phyloP scores from a whole-genome alignment of 352 stramenopile genomes.

The Globisporangium uncinulatum region DNA sequence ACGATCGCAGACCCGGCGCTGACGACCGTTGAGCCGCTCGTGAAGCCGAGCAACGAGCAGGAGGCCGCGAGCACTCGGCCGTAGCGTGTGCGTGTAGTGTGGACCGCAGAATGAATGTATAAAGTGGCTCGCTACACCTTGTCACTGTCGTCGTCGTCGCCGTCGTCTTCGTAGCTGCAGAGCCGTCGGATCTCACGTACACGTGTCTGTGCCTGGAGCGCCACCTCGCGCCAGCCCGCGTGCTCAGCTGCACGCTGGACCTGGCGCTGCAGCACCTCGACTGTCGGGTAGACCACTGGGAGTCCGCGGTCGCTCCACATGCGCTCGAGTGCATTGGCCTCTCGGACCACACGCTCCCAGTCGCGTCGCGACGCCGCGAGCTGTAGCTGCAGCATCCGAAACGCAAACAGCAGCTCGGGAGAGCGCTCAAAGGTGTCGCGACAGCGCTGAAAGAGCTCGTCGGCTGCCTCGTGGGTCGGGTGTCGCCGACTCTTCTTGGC shows the following conservation, averaged over 20 bases:
- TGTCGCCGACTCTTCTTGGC: conserved; percentile 14
- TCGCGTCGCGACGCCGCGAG: conserved; percentile 19
- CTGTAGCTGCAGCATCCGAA: conserved; percentile 36
- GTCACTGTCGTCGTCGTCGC: no score
- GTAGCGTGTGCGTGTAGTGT: background rate
- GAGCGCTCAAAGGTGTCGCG: conserved; percentile 19
- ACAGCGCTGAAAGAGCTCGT: conserved; percentile 5
- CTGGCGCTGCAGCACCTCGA: conserved; percentile 47
- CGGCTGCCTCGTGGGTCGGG: conserved; percentile 1
- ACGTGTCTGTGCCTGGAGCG: conserved; percentile 8
- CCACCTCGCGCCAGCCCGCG: conserved; percentile 14
- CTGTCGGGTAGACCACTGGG: conserved; percentile 27
- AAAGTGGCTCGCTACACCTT: no score
- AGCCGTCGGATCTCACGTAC: conserved; percentile 19
- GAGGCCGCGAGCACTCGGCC: background rate
- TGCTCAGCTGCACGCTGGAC: conserved; percentile 34
- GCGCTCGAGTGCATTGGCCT: conserved; percentile 23
- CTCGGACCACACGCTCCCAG: conserved; percentile 22
- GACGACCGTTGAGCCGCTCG: conserved; percentile 2
- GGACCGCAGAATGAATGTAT: background rate
- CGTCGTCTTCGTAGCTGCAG: conserved; percentile 22
- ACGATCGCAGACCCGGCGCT: conserved; percentile 20
- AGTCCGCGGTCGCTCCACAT: conserved; percentile 32
- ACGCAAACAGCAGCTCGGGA: conserved; percentile 1
- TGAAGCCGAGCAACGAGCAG: background rate